Percentiles rank a stretch among this genome's conserved stretches.
Evolutionary conservation across 345 rosid genomes (phyloP).

Genomic region (Lagerstroemia speciosa): DNA sequence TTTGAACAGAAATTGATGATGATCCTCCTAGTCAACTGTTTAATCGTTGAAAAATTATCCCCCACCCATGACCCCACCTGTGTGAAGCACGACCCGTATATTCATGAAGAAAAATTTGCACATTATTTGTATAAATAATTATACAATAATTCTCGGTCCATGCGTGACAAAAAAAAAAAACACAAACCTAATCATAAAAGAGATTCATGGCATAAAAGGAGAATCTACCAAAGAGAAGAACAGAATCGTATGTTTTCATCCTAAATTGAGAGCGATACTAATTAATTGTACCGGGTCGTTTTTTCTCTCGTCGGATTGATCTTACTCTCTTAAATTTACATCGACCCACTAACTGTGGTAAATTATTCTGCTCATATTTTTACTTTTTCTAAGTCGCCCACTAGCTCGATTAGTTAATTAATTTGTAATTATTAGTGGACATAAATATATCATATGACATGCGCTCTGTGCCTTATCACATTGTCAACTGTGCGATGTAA

Average conservation of each 20-base stretch:
- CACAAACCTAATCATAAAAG: no score
- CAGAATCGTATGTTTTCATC: no score
- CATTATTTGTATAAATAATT: no score
- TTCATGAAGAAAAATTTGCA: no score
- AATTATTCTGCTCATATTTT: not conserved
- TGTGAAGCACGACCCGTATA: not conserved
- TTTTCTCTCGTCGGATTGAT: not conserved
- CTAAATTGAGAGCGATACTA: not conserved
- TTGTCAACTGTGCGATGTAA: not conserved
- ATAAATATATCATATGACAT: not conserved
- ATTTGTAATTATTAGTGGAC: not conserved
- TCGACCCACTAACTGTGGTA: not conserved
- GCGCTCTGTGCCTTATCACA: not conserved
- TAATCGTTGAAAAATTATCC: not conserved
- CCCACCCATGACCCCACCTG: not conserved
- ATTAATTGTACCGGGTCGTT: no score
- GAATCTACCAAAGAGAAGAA: no score
- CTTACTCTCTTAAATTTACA: not conserved
- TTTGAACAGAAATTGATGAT: not conserved
- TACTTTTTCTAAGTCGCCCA: not conserved
- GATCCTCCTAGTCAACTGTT: not conserved
- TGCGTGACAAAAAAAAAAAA: no score
- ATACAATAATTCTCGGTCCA: no score
- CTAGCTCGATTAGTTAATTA: not conserved
- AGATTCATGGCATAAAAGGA: no score